Evolutionary conservation across 352 stramenopile species (phyloP).

Genomic region (Globisporangium nodosum): DNA sequence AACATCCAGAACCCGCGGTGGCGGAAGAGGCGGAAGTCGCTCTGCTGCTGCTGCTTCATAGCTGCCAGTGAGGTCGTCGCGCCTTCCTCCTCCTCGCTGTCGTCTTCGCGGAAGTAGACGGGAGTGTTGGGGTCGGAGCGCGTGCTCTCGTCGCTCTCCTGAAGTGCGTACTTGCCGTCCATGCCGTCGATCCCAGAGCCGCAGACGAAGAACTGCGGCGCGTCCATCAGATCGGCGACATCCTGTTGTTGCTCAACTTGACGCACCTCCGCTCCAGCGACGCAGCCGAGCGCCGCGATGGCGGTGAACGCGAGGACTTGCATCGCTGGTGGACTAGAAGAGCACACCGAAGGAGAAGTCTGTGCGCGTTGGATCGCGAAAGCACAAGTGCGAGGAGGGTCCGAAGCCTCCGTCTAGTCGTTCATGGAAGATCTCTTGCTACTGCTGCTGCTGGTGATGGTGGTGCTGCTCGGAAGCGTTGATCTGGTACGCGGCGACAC

Average conservation of each 20-base stretch:
- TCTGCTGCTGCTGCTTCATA: neutral
- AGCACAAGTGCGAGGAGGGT: neutral
- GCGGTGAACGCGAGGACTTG: neutral
- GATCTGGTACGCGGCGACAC: conserved; percentile 8
- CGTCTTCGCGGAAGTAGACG: conserved; percentile 41
- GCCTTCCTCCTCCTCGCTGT: conserved; percentile 11
- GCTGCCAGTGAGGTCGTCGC: neutral
- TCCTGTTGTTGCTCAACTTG: neutral
- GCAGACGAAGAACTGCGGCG: conserved; percentile 45
- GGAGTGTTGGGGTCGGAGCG: conserved; percentile 31
- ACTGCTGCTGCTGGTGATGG: neutral
- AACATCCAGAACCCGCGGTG: conserved; percentile 70
- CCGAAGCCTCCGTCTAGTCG: conserved; percentile 25
- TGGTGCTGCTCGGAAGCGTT: neutral
- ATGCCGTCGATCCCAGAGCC: conserved; percentile 34
- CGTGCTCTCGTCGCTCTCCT: conserved; percentile 10
- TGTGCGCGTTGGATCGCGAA: no score
- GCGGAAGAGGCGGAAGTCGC: conserved; percentile 52
- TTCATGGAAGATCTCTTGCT: neutral
- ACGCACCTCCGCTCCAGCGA: neutral
- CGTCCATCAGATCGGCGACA: neutral
- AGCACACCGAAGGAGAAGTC: no score
- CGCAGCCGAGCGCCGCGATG: neutral
- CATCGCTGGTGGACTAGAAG: no score
- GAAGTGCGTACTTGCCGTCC: conserved; percentile 47